Base-by-base conservation (phyloP, 805 yeast species). In the Sungouiozyma intestinalis region DNA sequence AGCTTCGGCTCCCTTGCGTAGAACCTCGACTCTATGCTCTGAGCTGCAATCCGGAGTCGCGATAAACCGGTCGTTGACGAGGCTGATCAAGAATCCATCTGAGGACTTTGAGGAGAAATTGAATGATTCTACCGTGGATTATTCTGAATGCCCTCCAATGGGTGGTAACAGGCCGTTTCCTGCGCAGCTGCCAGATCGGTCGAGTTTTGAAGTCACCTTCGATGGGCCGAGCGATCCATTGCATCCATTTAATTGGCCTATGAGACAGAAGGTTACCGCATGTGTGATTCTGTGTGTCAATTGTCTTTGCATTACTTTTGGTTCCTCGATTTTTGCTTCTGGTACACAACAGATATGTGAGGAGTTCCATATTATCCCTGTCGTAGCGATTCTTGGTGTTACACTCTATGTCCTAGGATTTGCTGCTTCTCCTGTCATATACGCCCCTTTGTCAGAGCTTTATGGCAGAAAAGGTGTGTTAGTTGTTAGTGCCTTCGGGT, bases 391-490 rank as follows among this genome's bases (percentile, higher is more conserved):
- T 15, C 69, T 90, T 38, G 83, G 85, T 43, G 73, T 86, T 3
- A 78, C 96, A 0, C 68, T 87, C 16, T 88, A 76, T 54, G 96
- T 88, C 7, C 62, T 86, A 37, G 97, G 97, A 8, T 90, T 88
- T 63, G 97, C 96, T 1, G 72, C 85, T 1, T 96, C 97, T 15
- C 97, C 97, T 5, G 68, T 88, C 39, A 54, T 85, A 29, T 88
- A 92, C 85, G 96, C 92, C 24, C 95, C 95, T 4, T 58, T 83
- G 32, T 80, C 90, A n/a, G 94, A 83, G 58, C 55, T 81, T 32
- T 79, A 71, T 50, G 92, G 94, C 39, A 74, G 95, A 60, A 74
- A 75, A 57, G 60, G 71, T 11, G 77, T 85, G 14, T 52, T 83
- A 40, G 48, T 81, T 2, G 47, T 76, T 3, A 76, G 87, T 3